Percentiles rank a stretch among this genome's conserved stretches.
Conservation (phyloP, 108 stramenopile genomes). For the Cyclotella sp. region DNA sequence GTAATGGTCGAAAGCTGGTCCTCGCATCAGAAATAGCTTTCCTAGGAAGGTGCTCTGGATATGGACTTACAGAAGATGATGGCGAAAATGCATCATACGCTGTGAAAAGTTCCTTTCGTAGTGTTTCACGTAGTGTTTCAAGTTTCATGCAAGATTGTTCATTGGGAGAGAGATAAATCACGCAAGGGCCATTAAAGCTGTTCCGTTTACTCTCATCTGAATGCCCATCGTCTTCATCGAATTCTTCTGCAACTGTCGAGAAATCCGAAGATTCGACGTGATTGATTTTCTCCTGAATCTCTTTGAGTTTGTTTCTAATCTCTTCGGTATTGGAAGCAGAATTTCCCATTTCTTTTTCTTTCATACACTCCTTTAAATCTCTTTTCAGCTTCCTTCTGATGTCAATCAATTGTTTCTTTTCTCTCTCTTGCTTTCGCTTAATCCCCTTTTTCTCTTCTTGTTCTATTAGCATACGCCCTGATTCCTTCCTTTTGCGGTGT, state of each 20-base stretch:
- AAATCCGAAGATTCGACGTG: neutral
- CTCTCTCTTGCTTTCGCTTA: constrained; percentile 47
- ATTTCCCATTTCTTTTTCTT: constrained; percentile 16
- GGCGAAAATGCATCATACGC: constrained; percentile 58
- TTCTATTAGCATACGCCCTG: constrained; percentile 57
- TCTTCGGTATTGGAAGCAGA: constrained; percentile 17
- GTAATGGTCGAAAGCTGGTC: constrained; percentile 57
- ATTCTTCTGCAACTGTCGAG: neutral
- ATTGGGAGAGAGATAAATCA: constrained; percentile 77
- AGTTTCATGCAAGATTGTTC: constrained; percentile 58
- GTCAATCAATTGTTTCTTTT: constrained; percentile 18
- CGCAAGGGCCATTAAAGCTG: constrained; percentile 73
- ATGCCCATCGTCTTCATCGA: constrained; percentile 4
- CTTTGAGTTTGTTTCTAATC: constrained; percentile 13
- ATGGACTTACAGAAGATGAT: constrained; percentile 43
- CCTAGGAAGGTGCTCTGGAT: constrained; percentile 54
- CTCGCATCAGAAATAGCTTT: constrained; percentile 14
- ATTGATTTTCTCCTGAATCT: constrained; percentile 18
- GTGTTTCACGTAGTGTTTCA: constrained; percentile 54
- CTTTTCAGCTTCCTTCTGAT: constrained; percentile 8
- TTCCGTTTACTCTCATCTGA: constrained; percentile 29
- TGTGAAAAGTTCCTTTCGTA: constrained; percentile 47
- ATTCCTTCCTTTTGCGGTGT: constrained; percentile 38
- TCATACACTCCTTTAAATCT: constrained; percentile 20
- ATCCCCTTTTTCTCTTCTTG: constrained; percentile 58